A percentile compares a stretch with the other conserved stretches of the same genome.
These are phyloP conservation scores for Coprinopsis cinerea DNA, from an alignment of 768 basidiomycete species.

Conservation along the genomic window DNA sequence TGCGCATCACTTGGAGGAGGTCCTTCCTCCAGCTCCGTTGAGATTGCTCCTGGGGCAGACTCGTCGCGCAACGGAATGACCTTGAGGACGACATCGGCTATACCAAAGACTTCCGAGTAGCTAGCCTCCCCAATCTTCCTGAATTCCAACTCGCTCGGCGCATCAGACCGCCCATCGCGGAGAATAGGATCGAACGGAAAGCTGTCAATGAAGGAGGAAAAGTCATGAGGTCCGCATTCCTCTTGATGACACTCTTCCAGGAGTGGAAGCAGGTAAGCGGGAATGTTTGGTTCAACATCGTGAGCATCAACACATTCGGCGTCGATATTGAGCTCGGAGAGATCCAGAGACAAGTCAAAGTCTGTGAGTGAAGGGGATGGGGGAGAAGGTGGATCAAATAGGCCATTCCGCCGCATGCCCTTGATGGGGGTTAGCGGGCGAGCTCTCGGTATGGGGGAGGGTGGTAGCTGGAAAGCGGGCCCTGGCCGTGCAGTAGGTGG, in stretches of 20 bases:
- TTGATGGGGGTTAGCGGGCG: slow-evolving; percentile 69
- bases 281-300: slow-evolving; percentile 27
- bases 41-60: slow-evolving; percentile 17
- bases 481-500: background rate
- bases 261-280: slow-evolving; percentile 55
- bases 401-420: slow-evolving; percentile 30
- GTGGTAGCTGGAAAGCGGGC: slow-evolving; percentile 16
- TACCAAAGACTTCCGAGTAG: slow-evolving; percentile 93
- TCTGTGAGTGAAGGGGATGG: slow-evolving; percentile 50
- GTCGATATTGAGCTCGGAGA: slow-evolving; percentile 35
- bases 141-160: slow-evolving; percentile 34
- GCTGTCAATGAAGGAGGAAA: slow-evolving; percentile 76
- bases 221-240: slow-evolving; percentile 58
- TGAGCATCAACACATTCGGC: slow-evolving; percentile 16
- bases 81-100: slow-evolving; percentile 86
- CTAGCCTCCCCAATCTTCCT: slow-evolving; percentile 94
- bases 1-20: slow-evolving; percentile 69
- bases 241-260: slow-evolving; percentile 69
- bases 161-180: slow-evolving; percentile 18
- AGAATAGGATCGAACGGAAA: slow-evolving; percentile 74
- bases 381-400: slow-evolving; percentile 42
- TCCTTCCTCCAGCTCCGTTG: slow-evolving; percentile 36
- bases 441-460: slow-evolving; percentile 28
- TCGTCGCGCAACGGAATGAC: slow-evolving; percentile 73
- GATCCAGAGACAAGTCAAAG: slow-evolving; percentile 47